Percentiles rank a stretch among this genome's conserved stretches.
Conservation (phyloP, 495 filamentous ascomycete species). For the Venustampulla echinocandica region DNA sequence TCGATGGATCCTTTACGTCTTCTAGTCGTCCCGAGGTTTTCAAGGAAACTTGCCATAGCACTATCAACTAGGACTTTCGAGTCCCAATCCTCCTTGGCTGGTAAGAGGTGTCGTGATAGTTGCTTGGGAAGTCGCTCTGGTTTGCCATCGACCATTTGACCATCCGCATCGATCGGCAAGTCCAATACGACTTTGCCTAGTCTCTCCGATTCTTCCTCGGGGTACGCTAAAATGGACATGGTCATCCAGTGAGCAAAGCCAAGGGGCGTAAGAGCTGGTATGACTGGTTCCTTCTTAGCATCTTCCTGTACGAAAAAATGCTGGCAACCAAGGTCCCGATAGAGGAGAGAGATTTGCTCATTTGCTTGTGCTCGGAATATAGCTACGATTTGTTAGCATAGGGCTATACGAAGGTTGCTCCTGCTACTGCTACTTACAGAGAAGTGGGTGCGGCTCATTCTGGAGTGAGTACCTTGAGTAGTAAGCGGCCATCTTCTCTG, state of each 20-base stretch:
- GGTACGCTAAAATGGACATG: slow-evolving; percentile 64
- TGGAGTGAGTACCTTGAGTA: slow-evolving; percentile 58
- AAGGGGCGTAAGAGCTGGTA: slow-evolving; percentile 68
- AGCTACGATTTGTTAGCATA: slow-evolving; percentile 23
- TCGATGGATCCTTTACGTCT: slow-evolving; percentile 14
- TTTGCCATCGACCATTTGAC: slow-evolving; percentile 52
- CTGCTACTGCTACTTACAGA: slow-evolving; percentile 22
- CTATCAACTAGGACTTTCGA: slow-evolving; percentile 14
- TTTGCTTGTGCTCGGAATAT: slow-evolving; percentile 38
- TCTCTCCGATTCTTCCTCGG: slow-evolving; percentile 67
- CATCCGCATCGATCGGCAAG: slow-evolving; percentile 57
- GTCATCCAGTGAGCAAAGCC: slow-evolving; percentile 79
- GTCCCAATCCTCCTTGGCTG: slow-evolving; percentile 25
- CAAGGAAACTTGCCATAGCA: slow-evolving; percentile 19
- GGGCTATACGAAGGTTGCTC: background rate
- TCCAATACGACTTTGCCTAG: slow-evolving; percentile 62
- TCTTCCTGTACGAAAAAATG: slow-evolving; percentile 71
- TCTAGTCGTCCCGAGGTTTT: slow-evolving; percentile 14
- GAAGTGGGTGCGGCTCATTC: slow-evolving; percentile 43
- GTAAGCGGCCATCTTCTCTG: slow-evolving; percentile 70
- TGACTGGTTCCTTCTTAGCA: slow-evolving; percentile 48
- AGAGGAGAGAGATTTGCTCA: slow-evolving; percentile 54
- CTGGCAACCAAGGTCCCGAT: slow-evolving; percentile 65
- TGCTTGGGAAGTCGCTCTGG: slow-evolving; percentile 74
- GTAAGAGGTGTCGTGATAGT: slow-evolving; percentile 65